Evolutionary conservation across 2,329 filamentous ascomycete species (phyloP).

Genomic region (Raffaelea albimanens): DNA sequence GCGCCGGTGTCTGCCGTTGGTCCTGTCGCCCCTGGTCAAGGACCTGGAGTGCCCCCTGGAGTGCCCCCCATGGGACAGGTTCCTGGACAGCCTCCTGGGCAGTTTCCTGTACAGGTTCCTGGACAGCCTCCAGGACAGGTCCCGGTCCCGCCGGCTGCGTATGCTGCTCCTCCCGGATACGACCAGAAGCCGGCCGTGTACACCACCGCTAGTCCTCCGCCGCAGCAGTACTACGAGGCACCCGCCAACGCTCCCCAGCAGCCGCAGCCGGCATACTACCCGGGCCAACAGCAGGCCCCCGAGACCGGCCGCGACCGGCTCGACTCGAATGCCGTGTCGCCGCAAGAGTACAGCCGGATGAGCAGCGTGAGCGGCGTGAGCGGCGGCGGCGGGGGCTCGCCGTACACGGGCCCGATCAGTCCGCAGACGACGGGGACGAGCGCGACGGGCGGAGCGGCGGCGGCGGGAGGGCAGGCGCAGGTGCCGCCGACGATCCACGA

Average conservation of each 20-base stretch:
- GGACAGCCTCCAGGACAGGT: not conserved
- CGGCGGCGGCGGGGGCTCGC: no score
- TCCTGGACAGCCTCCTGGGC: not conserved
- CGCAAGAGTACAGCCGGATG: conserved; percentile 7
- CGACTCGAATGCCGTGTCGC: conserved; percentile 7
- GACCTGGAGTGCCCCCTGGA: not conserved
- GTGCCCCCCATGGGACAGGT: conserved; percentile 4
- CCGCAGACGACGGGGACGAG: conserved; percentile 9
- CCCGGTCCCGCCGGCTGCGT: not conserved
- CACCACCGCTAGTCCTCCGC: not conserved
- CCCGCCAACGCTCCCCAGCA: not conserved
- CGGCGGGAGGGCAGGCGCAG: not conserved
- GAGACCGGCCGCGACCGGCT: conserved; percentile 4
- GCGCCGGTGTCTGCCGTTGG: not conserved
- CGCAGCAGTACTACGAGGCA: conserved; percentile 1
- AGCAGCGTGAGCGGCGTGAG: conserved; percentile 7
- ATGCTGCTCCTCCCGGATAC: no score
- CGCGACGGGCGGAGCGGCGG: not conserved
- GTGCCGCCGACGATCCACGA: conserved; percentile 13
- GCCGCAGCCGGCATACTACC: conserved; percentile 6
- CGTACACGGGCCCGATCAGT: conserved; percentile 5
- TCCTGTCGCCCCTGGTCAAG: not conserved
- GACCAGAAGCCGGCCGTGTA: no score
- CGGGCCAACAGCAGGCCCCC: not conserved
- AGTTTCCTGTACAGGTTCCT: not conserved